Conservation (phyloP, 257 asterid genomes). For the Plectranthus barbatus region DNA sequence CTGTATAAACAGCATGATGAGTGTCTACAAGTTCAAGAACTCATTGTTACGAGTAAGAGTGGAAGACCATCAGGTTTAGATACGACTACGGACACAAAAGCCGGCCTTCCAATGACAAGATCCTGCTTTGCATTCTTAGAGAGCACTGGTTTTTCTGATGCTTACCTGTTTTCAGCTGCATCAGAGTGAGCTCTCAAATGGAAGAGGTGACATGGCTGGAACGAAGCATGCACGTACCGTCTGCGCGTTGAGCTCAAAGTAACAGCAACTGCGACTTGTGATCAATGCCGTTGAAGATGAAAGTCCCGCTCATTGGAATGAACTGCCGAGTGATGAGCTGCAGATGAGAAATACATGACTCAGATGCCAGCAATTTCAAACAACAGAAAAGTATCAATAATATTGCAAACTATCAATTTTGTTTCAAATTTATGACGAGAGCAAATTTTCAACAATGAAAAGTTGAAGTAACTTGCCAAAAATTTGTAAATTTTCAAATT, state of each 20-base stretch:
- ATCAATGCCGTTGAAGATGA: conserved; percentile 81
- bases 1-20: not conserved
- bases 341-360: conserved; percentile 7
- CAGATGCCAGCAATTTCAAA: not conserved
- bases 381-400: too few species aligned
- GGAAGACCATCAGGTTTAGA: not conserved
- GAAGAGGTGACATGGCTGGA: not conserved
- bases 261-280: conserved; percentile 76
- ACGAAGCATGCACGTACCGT: conserved; percentile 18
- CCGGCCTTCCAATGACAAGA: not conserved
- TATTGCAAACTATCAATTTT: too few species aligned
- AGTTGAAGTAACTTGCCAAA: too few species aligned
- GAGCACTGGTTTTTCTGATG: not conserved
- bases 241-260: conserved; percentile 27
- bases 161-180: not conserved
- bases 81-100: not conserved
- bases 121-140: not conserved
- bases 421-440: too few species aligned
- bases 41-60: not conserved
- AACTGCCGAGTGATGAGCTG: conserved; percentile 95
- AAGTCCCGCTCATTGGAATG: conserved; percentile 89
- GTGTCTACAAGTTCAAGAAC: not conserved
- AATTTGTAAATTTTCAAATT: too few species aligned
- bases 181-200: not conserved
- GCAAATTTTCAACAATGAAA: too few species aligned